These are phyloP conservation scores for Purpureocillium lavendulum DNA, from an alignment of 2,329 filamentous ascomycete species.

Conservation along the genomic window DNA sequence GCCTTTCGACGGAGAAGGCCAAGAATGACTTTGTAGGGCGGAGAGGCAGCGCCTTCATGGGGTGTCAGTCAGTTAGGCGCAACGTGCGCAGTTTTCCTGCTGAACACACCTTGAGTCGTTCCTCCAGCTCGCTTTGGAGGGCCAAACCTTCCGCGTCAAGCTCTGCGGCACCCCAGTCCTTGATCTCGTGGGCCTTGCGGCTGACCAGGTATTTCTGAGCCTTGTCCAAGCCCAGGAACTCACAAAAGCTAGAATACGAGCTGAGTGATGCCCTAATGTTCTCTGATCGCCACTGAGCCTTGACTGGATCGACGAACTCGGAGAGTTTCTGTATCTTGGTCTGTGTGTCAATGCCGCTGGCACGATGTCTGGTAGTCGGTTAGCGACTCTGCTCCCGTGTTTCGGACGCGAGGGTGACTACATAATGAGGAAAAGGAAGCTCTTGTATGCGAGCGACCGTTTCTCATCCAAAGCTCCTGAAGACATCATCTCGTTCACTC, in stretches of 20 bases:
- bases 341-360: constrained; percentile 63
- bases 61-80: constrained; percentile 6
- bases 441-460: constrained; percentile 75
- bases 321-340: constrained; percentile 64
- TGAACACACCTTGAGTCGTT: constrained; percentile 55
- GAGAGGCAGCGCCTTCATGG: constrained; percentile 58
- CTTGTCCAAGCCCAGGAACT: constrained; percentile 68
- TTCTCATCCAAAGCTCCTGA: constrained; percentile 71
- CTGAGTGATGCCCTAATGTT: constrained; percentile 60
- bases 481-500: constrained; percentile 71
- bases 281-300: constrained; percentile 68
- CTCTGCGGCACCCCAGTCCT: constrained; percentile 73
- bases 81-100: not conserved
- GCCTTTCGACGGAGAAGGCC: constrained; percentile 84
- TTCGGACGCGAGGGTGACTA: constrained; percentile 24
- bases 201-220: constrained; percentile 71
- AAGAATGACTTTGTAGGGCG: constrained; percentile 85
- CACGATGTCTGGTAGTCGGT: constrained; percentile 57
- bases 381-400: too few relatives aligned
- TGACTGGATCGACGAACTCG: constrained; percentile 75
- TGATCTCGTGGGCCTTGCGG: constrained; percentile 63
- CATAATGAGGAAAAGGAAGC: constrained; percentile 90
- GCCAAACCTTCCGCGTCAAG: constrained; percentile 73
- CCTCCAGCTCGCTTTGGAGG: constrained; percentile 70
- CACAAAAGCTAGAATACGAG: constrained; percentile 71